Evolutionary conservation across 2,329 filamentous ascomycete genomes (phyloP).

Genomic region (Bretziella fagacearum): DNA sequence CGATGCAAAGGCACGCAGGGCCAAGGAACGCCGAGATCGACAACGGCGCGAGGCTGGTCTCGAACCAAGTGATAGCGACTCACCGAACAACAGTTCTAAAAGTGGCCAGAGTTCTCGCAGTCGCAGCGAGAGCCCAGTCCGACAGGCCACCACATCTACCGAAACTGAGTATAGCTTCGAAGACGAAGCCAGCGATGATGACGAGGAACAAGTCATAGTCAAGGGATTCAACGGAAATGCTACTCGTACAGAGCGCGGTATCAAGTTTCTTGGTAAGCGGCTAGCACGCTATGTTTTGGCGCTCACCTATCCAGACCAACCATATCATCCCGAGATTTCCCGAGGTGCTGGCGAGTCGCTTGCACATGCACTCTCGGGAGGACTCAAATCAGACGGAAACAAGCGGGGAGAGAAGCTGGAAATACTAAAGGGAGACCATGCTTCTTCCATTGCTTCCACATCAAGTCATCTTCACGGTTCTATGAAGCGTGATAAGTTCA

Average conservation of each 20-base stretch:
- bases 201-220: constrained; percentile 74
- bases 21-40: constrained; percentile 27
- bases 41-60: neutral
- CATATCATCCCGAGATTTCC: constrained; percentile 48
- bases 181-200: constrained; percentile 32
- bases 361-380: constrained; percentile 24
- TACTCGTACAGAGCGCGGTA: constrained; percentile 79
- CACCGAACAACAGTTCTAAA: neutral
- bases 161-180: constrained; percentile 12
- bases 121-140: constrained; percentile 12
- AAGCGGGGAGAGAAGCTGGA: neutral
- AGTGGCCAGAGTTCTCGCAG: constrained; percentile 7
- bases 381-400: constrained; percentile 11
- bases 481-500: constrained; percentile 20
- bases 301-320: constrained; percentile 87
- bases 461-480: neutral
- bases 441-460: neutral
- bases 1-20: constrained; percentile 46
- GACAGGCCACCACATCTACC: neutral
- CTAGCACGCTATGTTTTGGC: constrained; percentile 79
- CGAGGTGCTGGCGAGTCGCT: constrained; percentile 33
- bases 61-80: neutral
- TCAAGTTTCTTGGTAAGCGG: constrained; percentile 91
- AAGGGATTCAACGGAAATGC: constrained; percentile 81
- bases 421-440: neutral